A percentile compares a stretch with the other conserved stretches of the same genome.
Conservation (phyloP, 2,329 filamentous ascomycete species). For the Davidsoniella australis region DNA sequence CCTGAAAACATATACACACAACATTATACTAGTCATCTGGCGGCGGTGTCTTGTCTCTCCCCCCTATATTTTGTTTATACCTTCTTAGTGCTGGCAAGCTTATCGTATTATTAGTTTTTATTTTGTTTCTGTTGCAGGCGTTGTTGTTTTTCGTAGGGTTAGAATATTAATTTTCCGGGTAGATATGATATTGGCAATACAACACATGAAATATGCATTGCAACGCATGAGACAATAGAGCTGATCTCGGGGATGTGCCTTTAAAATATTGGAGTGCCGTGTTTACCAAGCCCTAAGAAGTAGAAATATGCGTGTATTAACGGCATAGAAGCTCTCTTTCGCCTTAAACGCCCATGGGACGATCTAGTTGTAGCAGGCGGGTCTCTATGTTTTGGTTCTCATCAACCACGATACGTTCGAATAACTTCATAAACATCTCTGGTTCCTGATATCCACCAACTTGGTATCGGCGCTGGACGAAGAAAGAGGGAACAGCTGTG, state of each 20-base stretch:
- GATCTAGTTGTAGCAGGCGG: background rate
- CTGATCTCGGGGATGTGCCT: background rate
- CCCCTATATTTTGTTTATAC: no score
- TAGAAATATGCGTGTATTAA: no score
- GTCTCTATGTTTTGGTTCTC: background rate
- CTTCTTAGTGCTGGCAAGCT: background rate
- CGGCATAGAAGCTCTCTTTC: background rate
- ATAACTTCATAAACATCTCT: constrained; percentile 46
- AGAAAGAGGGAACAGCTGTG: constrained; percentile 56
- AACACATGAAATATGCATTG: no score
- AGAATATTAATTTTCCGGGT: no score
- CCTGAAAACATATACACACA: no score
- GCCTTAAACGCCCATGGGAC: background rate
- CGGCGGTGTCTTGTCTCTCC: no score
- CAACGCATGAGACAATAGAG: no score
- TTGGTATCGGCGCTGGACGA: constrained; percentile 49
- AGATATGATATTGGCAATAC: no score
- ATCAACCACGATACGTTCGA: constrained; percentile 34
- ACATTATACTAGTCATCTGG: no score
- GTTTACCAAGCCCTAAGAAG: no score
- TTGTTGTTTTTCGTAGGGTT: constrained; percentile 7
- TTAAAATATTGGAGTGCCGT: no score
- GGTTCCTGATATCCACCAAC: constrained; percentile 56
- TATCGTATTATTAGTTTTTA: constrained; percentile 1
- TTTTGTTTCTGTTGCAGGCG: constrained; percentile 1